Evolutionary conservation across 805 yeast genomes (phyloP).

Genomic region (Schwanniomyces yamadae): DNA sequence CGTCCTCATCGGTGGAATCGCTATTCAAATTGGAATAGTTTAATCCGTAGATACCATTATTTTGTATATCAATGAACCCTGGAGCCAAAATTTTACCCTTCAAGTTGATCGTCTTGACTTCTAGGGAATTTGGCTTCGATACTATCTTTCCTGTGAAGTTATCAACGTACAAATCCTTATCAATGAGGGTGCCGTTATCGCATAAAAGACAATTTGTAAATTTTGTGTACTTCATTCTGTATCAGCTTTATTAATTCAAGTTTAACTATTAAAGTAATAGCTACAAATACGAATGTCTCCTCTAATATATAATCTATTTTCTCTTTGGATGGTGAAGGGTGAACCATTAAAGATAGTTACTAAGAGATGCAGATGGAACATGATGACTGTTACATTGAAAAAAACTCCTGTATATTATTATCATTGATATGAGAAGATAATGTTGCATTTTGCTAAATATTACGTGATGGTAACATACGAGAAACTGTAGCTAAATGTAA

Average conservation of each 20-base stretch:
- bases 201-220: slow-evolving; percentile 45
- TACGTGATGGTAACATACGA: too few species aligned
- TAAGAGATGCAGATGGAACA: too few species aligned
- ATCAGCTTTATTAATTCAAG: too few species aligned
- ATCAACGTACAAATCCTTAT: slow-evolving; percentile 46
- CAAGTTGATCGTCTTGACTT: slow-evolving; percentile 38
- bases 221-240: slow-evolving; percentile 18
- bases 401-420: too few species aligned
- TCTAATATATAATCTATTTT: too few species aligned
- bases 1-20: slow-evolving; percentile 28
- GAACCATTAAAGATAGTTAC: too few species aligned
- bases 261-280: too few species aligned
- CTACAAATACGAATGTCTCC: too few species aligned
- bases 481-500: too few species aligned
- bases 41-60: slow-evolving; percentile 57
- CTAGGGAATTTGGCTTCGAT: slow-evolving; percentile 17
- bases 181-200: slow-evolving; percentile 38
- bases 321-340: too few species aligned
- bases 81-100: slow-evolving; percentile 51
- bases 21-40: slow-evolving; percentile 45
- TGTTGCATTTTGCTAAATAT: too few species aligned
- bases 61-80: slow-evolving; percentile 57
- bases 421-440: too few species aligned
- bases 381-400: not conserved
- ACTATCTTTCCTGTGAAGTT: slow-evolving; percentile 42